Evolutionary conservation across 805 yeast genomes (phyloP).

Genomic region (Saccharomycopsis oosterbeekiorum): DNA sequence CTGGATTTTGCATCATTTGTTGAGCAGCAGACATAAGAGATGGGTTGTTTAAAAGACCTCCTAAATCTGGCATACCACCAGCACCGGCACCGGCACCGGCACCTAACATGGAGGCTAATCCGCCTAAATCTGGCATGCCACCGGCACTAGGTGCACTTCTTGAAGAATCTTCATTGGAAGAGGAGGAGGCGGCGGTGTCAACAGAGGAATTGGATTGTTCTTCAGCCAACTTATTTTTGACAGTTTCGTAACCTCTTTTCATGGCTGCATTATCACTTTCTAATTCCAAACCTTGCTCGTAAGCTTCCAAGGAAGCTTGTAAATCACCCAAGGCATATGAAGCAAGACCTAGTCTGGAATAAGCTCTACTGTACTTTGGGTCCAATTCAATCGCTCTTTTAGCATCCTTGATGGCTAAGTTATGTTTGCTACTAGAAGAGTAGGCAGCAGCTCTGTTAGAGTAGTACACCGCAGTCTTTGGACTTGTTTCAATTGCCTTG

Average conservation of each 20-base stretch:
- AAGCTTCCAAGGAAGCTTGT: slow-evolving; percentile 82
- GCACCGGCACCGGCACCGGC: slow-evolving; percentile 37
- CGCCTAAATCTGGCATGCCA: slow-evolving; percentile 72
- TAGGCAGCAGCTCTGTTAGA: slow-evolving; percentile 97
- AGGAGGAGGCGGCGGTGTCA: slow-evolving; percentile 20
- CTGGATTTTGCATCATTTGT: slow-evolving; percentile 78
- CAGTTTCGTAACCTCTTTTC: slow-evolving; percentile 90
- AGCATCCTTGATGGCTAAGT: slow-evolving; percentile 76
- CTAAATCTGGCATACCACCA: slow-evolving; percentile 64
- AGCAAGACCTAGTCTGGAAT: slow-evolving; percentile 91
- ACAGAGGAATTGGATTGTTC: slow-evolving; percentile 40
- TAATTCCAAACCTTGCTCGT: slow-evolving; percentile 73
- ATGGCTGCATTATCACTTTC: slow-evolving; percentile 83
- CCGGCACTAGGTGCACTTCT: slow-evolving; percentile 24
- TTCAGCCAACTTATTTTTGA: slow-evolving; percentile 77
- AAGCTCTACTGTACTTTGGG: slow-evolving; percentile 81
- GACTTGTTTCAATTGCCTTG: slow-evolving; percentile 59
- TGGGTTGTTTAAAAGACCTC: slow-evolving; percentile 79
- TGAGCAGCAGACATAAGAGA: slow-evolving; percentile 84
- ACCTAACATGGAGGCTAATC: slow-evolving; percentile 39
- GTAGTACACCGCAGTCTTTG: slow-evolving; percentile 70
- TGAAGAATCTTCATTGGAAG: slow-evolving; percentile 20
- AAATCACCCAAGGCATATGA: slow-evolving; percentile 91
- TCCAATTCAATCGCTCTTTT: slow-evolving; percentile 68
- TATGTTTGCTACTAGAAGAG: slow-evolving; percentile 67